Percentiles rank a stretch among this genome's conserved stretches.
These are phyloP conservation scores for Andrographis paniculata DNA, from an alignment of 305 asterid species.

Conservation along the genomic window DNA sequence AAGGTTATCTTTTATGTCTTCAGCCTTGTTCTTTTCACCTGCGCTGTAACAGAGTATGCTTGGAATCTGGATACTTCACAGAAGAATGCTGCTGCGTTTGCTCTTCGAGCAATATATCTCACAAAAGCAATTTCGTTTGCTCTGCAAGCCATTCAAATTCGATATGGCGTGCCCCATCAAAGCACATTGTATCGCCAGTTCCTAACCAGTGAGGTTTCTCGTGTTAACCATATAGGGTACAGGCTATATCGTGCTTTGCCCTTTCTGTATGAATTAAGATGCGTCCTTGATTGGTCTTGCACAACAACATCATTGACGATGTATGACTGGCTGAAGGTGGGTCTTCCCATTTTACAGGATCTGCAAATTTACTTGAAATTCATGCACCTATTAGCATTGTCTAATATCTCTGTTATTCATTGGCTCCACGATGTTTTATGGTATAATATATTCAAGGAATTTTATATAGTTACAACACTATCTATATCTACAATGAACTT, in stretches of 20 bases:
- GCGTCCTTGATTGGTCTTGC: slow-evolving; percentile 99
- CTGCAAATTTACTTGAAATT: neutral
- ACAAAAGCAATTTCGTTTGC: slow-evolving; percentile 82
- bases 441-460: neutral
- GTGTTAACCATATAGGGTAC: slow-evolving; percentile 76
- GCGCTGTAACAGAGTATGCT: slow-evolving; percentile 70
- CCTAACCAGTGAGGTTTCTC: slow-evolving; percentile 85
- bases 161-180: slow-evolving; percentile 83
- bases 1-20: slow-evolving; percentile 89
- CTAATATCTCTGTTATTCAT: neutral
- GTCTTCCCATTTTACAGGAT: slow-evolving; percentile 13
- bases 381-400: neutral
- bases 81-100: slow-evolving; percentile 74
- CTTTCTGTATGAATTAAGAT: slow-evolving; percentile 84
- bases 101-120: slow-evolving; percentile 90
- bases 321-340: slow-evolving; percentile 99
- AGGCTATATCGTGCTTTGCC: slow-evolving; percentile 97
- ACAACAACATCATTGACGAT: slow-evolving; percentile 88
- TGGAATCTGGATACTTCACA: slow-evolving; percentile 83
- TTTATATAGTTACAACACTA: neutral
- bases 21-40: slow-evolving; percentile 81
- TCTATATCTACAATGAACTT: too few relatives aligned
- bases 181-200: slow-evolving; percentile 95
- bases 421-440: too few relatives aligned
- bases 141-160: slow-evolving; percentile 90